These are phyloP conservation scores for Rostrohypoxylon terebratum DNA, from an alignment of 495 filamentous ascomycete genomes.

Conservation along the genomic window DNA sequence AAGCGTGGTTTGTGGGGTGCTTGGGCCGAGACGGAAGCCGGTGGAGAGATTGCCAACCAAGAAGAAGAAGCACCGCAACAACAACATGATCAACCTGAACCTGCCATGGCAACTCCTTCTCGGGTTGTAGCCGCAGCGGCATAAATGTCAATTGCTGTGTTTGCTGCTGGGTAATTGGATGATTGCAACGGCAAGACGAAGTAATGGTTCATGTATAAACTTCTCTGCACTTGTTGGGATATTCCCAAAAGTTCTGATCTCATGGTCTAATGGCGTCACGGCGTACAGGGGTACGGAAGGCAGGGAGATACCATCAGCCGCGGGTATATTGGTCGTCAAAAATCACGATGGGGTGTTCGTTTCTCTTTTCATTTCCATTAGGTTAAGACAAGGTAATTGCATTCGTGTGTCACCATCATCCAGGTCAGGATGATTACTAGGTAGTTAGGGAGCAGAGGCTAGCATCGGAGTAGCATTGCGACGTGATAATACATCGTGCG, in stretches of 20 bases:
- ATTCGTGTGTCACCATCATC: conserved; percentile 23
- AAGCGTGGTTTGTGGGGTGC: conserved; percentile 94
- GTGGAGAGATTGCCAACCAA: conserved; percentile 63
- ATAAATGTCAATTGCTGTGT: conserved; percentile 26
- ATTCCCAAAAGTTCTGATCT: conserved; percentile 40
- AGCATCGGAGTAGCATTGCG: conserved; percentile 11
- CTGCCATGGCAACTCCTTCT: conserved; percentile 50
- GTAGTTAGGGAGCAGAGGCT: conserved; percentile 14
- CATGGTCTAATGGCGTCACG: conserved; percentile 48
- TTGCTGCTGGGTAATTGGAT: conserved; percentile 13
- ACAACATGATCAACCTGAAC: conserved; percentile 48
- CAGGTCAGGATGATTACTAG: conserved; percentile 15
- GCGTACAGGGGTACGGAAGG: conserved; percentile 39
- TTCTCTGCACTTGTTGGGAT: conserved; percentile 47
- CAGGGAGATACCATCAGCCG: conserved; percentile 51
- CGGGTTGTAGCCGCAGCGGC: conserved; percentile 51
- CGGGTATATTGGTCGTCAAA: conserved; percentile 48
- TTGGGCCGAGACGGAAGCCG: conserved; percentile 90
- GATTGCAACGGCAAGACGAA: conserved; percentile 37
- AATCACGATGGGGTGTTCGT: conserved; percentile 35
- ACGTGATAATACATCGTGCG: conserved; percentile 29
- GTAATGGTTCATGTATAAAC: conserved; percentile 52
- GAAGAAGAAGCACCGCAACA: conserved; percentile 51
- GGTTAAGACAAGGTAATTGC: conserved; percentile 21
- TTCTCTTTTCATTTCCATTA: conserved; percentile 20